Evolutionary conservation across 768 basidiomycete genomes (phyloP), one percentile per base, ranked within the genome.

Genomic region (Leucocoprinus leucothites): DNA sequence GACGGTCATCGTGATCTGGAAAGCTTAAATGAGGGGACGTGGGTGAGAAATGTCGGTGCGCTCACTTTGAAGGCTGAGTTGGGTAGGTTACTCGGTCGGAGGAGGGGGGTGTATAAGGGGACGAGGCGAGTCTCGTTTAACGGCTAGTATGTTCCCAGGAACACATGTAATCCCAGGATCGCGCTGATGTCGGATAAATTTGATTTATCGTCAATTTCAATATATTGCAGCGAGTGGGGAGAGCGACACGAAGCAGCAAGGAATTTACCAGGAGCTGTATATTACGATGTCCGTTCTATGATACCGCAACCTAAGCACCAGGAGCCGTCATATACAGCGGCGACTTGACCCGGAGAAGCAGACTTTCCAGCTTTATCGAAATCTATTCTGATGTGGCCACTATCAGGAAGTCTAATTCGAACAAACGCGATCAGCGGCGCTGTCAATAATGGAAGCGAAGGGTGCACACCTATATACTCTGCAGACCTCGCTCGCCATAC

Each of bases 251-350:
- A 41, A 16, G 3, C 16, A 41, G 8, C 18, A 41, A 16, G 22
- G 6, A 24, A 36, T 24, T 31, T 16, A 25, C 31, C 44, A 16
- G 19, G 3, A 18, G 28, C 21, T 31, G 47, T 57, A 49, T 48
- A 49, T 49, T 49, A 56, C 26, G 47, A 48, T 24, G 54, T 56
- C 42, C 41, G 54, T 16, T 56, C 54, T 54, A 97, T 94, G 5
- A 78, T 69, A 28, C 92, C 94, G 63, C 87, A 89, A 2, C 94
- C 94, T 26, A 96, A 74, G 68, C 92, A 94, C 85, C 87, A 87
- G 43, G 84, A 78, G 1, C 75, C 83, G 53, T 84, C 77, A 68
- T 85, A 97, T 1, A 96, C 60, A 0, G 81, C 85, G 5, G 85
- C 86, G 25, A 89, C 81, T 69, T 98, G 95, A 1, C 95, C 95